Conservation (phyloP, 202 grass and related monocot genomes). For the Zizania palustris region DNA sequence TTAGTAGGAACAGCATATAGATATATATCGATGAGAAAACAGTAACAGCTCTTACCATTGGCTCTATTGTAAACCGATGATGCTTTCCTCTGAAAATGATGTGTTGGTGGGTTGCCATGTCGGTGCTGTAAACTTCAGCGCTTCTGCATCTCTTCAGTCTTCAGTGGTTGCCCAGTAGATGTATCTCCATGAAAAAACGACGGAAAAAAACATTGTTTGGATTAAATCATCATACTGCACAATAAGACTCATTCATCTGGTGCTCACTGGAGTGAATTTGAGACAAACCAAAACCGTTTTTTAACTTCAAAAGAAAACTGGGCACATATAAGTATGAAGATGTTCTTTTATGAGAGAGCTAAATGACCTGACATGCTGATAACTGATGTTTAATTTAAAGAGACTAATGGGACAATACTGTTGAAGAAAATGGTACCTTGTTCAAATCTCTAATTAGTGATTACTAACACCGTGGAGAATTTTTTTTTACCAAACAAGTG, state of each 20-base stretch:
- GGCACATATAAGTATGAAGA: conserved; percentile 7
- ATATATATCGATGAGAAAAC: conserved; percentile 29
- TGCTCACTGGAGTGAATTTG: conserved; percentile 8
- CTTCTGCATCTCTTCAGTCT: background rate
- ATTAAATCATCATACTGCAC: conserved; percentile 22
- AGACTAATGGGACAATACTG: background rate
- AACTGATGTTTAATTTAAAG: background rate
- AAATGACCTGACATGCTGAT: conserved; percentile 6
- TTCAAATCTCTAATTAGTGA: background rate
- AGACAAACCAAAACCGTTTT: conserved; percentile 3
- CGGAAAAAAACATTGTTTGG: background rate
- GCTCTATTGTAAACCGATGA: conserved; percentile 25
- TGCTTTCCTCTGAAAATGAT: conserved; percentile 65
- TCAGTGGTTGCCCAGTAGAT: conserved; percentile 5
- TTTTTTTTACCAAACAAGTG: background rate
- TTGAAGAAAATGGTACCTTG: background rate
- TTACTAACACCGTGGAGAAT: background rate
- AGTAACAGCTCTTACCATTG: conserved; percentile 42
- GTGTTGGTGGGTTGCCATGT: conserved; percentile 25
- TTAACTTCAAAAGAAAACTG: conserved; percentile 24
- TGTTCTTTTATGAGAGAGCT: background rate
- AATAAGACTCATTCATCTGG: background rate
- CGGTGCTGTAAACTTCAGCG: background rate
- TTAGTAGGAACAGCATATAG: conserved; percentile 9
- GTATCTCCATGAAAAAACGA: conserved; percentile 21